Evolutionary conservation across 768 basidiomycete species (phyloP).

Genomic region (Asterophora lycoperdoides): DNA sequence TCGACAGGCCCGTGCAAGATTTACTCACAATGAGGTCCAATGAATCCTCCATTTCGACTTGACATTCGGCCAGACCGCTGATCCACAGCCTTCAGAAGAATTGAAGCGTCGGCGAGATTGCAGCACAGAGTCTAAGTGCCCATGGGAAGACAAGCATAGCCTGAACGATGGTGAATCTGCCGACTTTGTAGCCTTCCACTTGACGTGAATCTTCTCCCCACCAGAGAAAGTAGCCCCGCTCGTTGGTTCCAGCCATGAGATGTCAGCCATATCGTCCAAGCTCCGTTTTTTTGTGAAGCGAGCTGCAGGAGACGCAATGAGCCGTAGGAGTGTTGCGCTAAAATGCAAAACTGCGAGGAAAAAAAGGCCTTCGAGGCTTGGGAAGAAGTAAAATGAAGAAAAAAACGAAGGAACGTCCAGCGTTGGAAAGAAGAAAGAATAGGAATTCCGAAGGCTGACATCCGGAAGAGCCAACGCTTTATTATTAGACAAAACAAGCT

Average conservation of each 20-base stretch:
- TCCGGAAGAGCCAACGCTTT: not conserved
- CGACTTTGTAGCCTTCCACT: slow-evolving; percentile 14
- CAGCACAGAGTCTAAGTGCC: not conserved
- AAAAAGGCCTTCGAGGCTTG: slow-evolving; percentile 8
- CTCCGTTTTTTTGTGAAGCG: not conserved
- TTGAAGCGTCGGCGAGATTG: slow-evolving; percentile 2
- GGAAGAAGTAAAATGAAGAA: not conserved
- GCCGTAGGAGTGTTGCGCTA: not conserved
- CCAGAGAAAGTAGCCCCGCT: slow-evolving; percentile 11
- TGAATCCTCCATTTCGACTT: slow-evolving; percentile 18
- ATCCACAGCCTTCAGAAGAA: slow-evolving; percentile 16
- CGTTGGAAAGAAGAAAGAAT: slow-evolving; percentile 15
- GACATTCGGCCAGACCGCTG: slow-evolving; percentile 19
- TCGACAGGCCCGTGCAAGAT: not conserved
- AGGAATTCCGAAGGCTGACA: slow-evolving; percentile 12
- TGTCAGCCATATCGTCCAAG: slow-evolving; percentile 3
- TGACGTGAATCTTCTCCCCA: slow-evolving; percentile 17
- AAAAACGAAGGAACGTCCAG: slow-evolving; percentile 14
- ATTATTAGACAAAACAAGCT: no score
- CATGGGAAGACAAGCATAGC: slow-evolving; percentile 13
- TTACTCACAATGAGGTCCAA: slow-evolving; percentile 23
- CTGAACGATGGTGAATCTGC: slow-evolving; percentile 15
- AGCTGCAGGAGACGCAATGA: not conserved
- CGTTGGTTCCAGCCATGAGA: slow-evolving; percentile 7
- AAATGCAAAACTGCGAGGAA: not conserved